Conservation (phyloP, 2,329 filamentous ascomycete genomes). For the Neofusicoccum sp. region DNA sequence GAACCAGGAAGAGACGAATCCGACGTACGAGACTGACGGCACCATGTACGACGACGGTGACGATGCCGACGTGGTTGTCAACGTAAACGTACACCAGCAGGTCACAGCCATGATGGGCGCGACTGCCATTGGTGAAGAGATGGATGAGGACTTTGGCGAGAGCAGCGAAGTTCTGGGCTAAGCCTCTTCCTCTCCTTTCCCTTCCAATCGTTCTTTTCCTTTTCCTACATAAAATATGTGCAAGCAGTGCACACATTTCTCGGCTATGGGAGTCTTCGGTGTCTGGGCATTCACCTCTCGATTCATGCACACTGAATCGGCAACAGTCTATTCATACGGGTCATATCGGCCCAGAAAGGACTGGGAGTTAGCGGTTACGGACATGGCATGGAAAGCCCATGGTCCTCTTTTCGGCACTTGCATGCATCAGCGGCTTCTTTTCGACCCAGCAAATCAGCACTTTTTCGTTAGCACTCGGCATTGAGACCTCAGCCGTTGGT, state of each 20-base stretch:
- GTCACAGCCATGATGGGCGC: constrained; percentile 39
- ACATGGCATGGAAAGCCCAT: background rate
- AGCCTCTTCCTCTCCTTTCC: background rate
- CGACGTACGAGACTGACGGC: constrained; percentile 31
- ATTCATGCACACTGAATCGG: background rate
- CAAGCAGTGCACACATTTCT: background rate
- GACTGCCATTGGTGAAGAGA: constrained; percentile 40
- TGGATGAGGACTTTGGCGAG: constrained; percentile 46
- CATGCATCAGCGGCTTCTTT: constrained; percentile 6
- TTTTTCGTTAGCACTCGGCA: background rate
- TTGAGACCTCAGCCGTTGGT: background rate
- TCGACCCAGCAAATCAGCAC: constrained; percentile 4
- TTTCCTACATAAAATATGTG: background rate
- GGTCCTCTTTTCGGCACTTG: constrained; percentile 12
- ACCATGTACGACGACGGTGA: constrained; percentile 22
- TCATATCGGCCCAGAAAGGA: constrained; percentile 1
- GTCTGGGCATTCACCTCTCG: background rate
- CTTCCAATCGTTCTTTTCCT: background rate
- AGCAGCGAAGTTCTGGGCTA: constrained; percentile 45
- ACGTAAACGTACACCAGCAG: constrained; percentile 37
- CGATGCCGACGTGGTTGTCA: constrained; percentile 32
- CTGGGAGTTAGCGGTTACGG: constrained; percentile 11
- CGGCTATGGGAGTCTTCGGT: background rate
- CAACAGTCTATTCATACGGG: background rate
- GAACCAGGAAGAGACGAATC: constrained; percentile 49